Evolutionary conservation across 169 alveolate genomes (phyloP).

Genomic region (Eimeria praecox): DNA sequence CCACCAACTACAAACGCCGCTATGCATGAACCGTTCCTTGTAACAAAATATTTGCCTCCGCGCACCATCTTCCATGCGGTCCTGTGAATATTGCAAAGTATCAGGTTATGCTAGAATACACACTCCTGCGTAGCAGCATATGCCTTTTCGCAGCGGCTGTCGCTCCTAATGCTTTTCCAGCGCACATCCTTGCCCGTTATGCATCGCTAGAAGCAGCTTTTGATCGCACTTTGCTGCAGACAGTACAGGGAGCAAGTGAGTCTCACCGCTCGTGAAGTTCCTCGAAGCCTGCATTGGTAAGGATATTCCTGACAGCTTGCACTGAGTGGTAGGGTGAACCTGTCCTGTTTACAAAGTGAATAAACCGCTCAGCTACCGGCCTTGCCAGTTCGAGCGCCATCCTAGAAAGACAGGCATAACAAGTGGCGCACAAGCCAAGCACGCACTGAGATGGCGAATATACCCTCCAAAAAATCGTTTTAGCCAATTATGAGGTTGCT

Average conservation of each 20-base stretch:
- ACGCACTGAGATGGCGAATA: not conserved
- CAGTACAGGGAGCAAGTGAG: not conserved
- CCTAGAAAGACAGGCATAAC: not conserved
- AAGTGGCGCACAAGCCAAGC: not conserved
- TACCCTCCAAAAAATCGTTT: not conserved
- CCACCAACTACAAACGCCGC: constrained; percentile 95
- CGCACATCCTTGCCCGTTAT: not conserved
- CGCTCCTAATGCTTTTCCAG: constrained; percentile 91
- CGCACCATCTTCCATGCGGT: constrained; percentile 79
- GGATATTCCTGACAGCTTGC: constrained; percentile 79
- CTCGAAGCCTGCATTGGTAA: constrained; percentile 80
- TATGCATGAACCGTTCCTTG: constrained; percentile 93
- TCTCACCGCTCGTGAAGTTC: constrained; percentile 83
- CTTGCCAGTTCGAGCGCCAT: constrained; percentile 71
- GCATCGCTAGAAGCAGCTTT: not conserved
- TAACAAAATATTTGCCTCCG: constrained; percentile 93
- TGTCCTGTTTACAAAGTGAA: constrained; percentile 87
- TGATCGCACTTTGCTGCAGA: not conserved
- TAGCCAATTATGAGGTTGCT: not conserved
- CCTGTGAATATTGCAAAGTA: constrained; percentile 12
- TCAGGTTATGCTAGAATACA: not conserved
- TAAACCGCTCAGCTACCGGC: constrained; percentile 81
- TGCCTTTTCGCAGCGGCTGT: constrained; percentile 87
- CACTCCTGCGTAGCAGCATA: constrained; percentile 73
- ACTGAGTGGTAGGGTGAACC: constrained; percentile 92